Evolutionary conservation across 2,329 filamentous ascomycete genomes (phyloP).

Genomic region (Paraphaeosphaeria minitans): DNA sequence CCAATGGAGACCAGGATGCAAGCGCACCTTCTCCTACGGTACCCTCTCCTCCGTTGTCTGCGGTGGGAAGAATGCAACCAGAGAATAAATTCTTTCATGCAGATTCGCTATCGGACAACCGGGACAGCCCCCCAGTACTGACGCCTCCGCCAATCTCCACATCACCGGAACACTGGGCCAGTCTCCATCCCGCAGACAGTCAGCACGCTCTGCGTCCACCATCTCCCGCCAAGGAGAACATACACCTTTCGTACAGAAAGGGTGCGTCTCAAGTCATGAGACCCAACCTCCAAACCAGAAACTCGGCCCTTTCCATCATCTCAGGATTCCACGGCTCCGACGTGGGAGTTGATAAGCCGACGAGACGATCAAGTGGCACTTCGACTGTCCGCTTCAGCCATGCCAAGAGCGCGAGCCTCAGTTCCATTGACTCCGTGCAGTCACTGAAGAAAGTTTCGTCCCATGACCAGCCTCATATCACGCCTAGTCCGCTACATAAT

Average conservation of each 20-base stretch:
- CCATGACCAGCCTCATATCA: constrained; percentile 28
- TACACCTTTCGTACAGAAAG: constrained; percentile 56
- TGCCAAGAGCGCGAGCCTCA: constrained; percentile 50
- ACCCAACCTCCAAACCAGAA: constrained; percentile 38
- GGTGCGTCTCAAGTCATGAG: constrained; percentile 56
- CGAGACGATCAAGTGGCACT: constrained; percentile 41
- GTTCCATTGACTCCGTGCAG: constrained; percentile 52
- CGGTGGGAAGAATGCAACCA: constrained; percentile 29
- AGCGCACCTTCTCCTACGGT: constrained; percentile 22
- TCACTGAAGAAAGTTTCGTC: constrained; percentile 34
- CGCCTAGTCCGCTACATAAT: constrained; percentile 42
- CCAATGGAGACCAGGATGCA: constrained; percentile 55
- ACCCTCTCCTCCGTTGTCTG: constrained; percentile 45
- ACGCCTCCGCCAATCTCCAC: constrained; percentile 36
- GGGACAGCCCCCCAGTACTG: constrained; percentile 38
- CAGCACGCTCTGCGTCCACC: constrained; percentile 42
- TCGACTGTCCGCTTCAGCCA: constrained; percentile 39
- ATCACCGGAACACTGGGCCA: constrained; percentile 31
- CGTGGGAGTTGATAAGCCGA: constrained; percentile 24
- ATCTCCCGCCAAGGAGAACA: constrained; percentile 54
- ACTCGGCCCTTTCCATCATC: constrained; percentile 40
- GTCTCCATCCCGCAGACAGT: constrained; percentile 20
- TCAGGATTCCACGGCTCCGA: constrained; percentile 34
- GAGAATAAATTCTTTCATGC: constrained; percentile 74
- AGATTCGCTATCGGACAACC: constrained; percentile 56